Conservation (phyloP, 164 flowering plant species). For the Malania oleifera region DNA sequence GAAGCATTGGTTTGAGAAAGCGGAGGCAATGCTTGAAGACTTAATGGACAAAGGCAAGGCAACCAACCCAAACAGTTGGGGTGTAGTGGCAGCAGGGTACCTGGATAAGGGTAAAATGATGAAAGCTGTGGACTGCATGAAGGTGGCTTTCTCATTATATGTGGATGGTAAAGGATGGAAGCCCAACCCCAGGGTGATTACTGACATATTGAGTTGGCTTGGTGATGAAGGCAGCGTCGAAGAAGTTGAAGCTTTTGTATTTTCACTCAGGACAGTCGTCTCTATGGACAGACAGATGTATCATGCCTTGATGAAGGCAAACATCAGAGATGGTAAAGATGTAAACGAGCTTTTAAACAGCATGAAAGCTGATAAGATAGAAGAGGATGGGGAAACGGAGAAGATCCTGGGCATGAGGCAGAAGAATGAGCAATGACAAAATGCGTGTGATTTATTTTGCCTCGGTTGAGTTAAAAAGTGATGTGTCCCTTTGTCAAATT, state of each 20-base stretch:
- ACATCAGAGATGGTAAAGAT: conserved; percentile 33
- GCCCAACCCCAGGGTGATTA: conserved; percentile 27
- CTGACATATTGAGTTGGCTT: conserved; percentile 34
- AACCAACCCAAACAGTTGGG: conserved; percentile 44
- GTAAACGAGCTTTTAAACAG: conserved; percentile 29
- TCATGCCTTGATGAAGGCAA: conserved; percentile 42
- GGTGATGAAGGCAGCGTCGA: conserved; percentile 37
- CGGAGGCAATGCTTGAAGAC: conserved; percentile 45
- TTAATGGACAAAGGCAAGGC: conserved; percentile 34
- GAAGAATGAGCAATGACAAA: not conserved
- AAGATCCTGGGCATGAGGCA: conserved; percentile 26
- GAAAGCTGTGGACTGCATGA: conserved; percentile 47
- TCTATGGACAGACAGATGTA: conserved; percentile 38
- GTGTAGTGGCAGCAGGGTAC: conserved; percentile 35
- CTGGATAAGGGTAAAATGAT: conserved; percentile 25
- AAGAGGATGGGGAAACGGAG: conserved; percentile 41
- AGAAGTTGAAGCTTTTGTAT: conserved; percentile 41
- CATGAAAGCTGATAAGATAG: conserved; percentile 48
- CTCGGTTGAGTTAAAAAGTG: not conserved
- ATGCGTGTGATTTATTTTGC: not conserved
- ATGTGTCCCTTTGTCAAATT: not conserved
- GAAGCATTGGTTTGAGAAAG: conserved; percentile 45
- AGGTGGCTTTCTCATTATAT: conserved; percentile 31
- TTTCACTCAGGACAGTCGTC: conserved; percentile 24
- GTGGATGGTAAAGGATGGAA: conserved; percentile 33